These are phyloP conservation scores for Melaleuca alternifolia DNA, from an alignment of 345 rosid species.

Conservation along the genomic window DNA sequence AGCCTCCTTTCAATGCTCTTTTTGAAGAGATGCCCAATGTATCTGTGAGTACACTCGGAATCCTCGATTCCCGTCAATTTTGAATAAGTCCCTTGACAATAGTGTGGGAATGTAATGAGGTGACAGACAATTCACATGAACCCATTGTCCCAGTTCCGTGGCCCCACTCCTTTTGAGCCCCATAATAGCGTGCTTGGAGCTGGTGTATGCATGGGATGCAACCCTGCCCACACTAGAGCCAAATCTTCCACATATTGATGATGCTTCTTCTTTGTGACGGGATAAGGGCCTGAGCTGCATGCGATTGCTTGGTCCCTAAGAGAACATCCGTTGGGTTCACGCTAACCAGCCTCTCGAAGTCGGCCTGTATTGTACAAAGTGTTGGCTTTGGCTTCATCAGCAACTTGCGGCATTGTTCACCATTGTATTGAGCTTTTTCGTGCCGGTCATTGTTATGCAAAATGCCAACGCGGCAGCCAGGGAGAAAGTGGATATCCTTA, in stretches of 20 bases:
- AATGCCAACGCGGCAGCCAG: background rate
- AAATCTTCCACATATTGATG: background rate
- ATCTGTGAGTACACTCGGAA: background rate
- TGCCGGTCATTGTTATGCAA: background rate
- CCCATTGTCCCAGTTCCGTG: slow-evolving; percentile 6
- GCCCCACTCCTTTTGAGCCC: slow-evolving; percentile 5
- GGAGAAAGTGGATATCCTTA: background rate
- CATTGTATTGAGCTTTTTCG: background rate
- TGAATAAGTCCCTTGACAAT: background rate
- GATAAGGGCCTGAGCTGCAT: slow-evolving; percentile 11
- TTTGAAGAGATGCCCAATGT: background rate
- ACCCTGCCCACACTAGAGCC: background rate
- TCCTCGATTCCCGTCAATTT: background rate
- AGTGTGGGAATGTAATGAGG: background rate
- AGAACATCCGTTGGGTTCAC: background rate
- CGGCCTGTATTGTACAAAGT: background rate
- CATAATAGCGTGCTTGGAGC: slow-evolving; percentile 7
- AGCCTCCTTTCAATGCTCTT: too few species aligned
- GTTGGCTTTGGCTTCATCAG: background rate
- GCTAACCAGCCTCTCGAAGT: background rate
- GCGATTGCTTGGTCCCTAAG: slow-evolving; percentile 15
- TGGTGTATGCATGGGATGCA: slow-evolving; percentile 4
- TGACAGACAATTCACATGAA: slow-evolving; percentile 7
- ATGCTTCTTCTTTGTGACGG: background rate
- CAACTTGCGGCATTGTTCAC: background rate